phyloP scores from a whole-genome alignment of 1,284 basidiomycete species.

The Porogramme epimiltina region DNA sequence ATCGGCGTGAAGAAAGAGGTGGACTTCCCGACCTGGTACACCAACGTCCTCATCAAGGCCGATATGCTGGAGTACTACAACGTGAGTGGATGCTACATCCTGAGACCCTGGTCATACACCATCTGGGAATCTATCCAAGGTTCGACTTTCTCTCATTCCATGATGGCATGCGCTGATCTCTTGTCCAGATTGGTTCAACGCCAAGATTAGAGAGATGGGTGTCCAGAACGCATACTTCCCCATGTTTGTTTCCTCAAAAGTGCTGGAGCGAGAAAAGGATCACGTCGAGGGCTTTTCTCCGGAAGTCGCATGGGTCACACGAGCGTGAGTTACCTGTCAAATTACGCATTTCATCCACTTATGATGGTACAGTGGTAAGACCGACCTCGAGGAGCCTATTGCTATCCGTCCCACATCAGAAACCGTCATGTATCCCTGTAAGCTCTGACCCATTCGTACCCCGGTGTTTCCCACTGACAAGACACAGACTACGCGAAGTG shows the following conservation, averaged over 20 bases:
- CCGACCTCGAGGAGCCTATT: constrained; percentile 95
- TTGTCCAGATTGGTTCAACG: constrained; percentile 84
- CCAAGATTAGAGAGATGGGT: constrained; percentile 89
- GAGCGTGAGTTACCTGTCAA: constrained; percentile 65
- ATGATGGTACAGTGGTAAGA: constrained; percentile 84
- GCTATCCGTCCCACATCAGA: constrained; percentile 98
- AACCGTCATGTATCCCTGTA: constrained; percentile 97
- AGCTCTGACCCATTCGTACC: constrained; percentile 28
- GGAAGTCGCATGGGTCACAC: constrained; percentile 99
- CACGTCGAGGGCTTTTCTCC: constrained; percentile 99
- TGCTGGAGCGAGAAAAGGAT: constrained; percentile 96
- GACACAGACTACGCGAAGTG: constrained; percentile 88
- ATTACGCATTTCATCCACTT: not conserved
- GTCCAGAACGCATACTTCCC: constrained; percentile 99
- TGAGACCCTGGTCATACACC: constrained; percentile 96
- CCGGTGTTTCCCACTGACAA: not conserved
- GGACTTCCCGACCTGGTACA: constrained; percentile 94
- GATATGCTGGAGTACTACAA: constrained; percentile 99
- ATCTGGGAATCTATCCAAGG: constrained; percentile 98
- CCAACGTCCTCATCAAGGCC: constrained; percentile 94
- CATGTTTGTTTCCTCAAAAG: constrained; percentile 95
- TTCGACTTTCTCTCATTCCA: constrained; percentile 34
- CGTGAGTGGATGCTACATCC: constrained; percentile 98
- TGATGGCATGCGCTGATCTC: not conserved
- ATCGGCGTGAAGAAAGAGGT: constrained; percentile 95